These are phyloP conservation scores for Choiromyces venosus DNA, from an alignment of 495 filamentous ascomycete species.

Conservation along the genomic window DNA sequence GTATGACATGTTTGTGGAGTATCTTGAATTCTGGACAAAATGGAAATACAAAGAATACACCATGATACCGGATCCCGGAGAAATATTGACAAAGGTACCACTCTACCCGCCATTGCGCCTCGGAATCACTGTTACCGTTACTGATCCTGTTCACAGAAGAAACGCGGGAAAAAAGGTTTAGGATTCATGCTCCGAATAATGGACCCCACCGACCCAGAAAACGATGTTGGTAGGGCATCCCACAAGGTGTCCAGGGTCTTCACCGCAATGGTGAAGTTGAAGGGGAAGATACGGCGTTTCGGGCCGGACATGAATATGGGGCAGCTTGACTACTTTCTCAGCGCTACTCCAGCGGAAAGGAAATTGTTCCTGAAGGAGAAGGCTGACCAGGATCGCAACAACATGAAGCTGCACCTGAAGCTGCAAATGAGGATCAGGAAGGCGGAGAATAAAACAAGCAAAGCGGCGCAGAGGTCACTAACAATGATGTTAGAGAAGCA, in stretches of 20 bases:
- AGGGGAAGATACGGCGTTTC: background rate
- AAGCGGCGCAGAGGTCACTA: background rate
- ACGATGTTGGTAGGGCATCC: constrained; percentile 5
- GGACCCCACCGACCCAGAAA: constrained; percentile 21
- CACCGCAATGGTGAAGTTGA: background rate
- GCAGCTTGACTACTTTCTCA: background rate
- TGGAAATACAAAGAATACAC: background rate
- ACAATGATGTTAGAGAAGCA: background rate
- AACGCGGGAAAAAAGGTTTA: background rate
- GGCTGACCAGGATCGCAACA: background rate
- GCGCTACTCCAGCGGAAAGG: background rate
- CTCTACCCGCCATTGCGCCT: background rate
- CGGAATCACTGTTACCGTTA: background rate
- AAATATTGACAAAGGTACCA: background rate
- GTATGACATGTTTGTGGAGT: background rate
- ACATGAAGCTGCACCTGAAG: background rate
- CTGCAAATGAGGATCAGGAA: background rate
- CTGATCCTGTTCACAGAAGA: background rate
- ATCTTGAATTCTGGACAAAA: background rate
- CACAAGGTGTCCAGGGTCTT: background rate
- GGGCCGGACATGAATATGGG: background rate
- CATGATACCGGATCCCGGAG: background rate
- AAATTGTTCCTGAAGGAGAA: background rate
- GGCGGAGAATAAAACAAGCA: background rate
- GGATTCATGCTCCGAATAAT: background rate